Conservation (phyloP, 495 filamentous ascomycete species). For the Neurospora discreta region DNA sequence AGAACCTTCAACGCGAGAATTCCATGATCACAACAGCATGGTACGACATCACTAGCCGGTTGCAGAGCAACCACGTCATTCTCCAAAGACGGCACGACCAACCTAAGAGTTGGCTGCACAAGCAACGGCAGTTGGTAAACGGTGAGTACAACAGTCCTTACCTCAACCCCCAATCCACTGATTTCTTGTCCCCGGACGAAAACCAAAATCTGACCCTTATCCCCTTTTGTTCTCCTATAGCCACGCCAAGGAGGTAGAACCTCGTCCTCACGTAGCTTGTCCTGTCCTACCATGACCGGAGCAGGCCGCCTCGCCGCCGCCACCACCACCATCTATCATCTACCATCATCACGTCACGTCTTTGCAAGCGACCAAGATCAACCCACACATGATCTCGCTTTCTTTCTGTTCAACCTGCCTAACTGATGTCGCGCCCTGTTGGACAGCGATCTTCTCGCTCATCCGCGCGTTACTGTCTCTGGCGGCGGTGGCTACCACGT, state of each 20-base stretch:
- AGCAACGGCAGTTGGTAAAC: slow-evolving; percentile 68
- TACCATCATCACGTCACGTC: neutral
- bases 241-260: slow-evolving; percentile 39
- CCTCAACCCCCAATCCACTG: neutral
- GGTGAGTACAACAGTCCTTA: slow-evolving; percentile 19
- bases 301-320: neutral
- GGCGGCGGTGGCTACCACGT: neutral
- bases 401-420: neutral
- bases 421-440: neutral
- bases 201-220: neutral
- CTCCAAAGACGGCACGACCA: slow-evolving; percentile 62
- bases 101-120: slow-evolving; percentile 82
- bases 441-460: neutral
- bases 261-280: slow-evolving; percentile 14
- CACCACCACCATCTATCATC: neutral
- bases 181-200: neutral
- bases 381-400: neutral
- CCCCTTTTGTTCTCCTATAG: slow-evolving; percentile 10
- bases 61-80: slow-evolving; percentile 83
- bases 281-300: neutral
- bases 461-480: neutral
- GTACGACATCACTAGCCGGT: slow-evolving; percentile 74
- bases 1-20: slow-evolving; percentile 72
- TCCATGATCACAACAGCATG: slow-evolving; percentile 78
- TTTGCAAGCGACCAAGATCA: neutral